A percentile compares a stretch with the other conserved stretches of the same genome.
Conservation (phyloP, 148 eudicot genomes). For the Linanthus parryae region DNA sequence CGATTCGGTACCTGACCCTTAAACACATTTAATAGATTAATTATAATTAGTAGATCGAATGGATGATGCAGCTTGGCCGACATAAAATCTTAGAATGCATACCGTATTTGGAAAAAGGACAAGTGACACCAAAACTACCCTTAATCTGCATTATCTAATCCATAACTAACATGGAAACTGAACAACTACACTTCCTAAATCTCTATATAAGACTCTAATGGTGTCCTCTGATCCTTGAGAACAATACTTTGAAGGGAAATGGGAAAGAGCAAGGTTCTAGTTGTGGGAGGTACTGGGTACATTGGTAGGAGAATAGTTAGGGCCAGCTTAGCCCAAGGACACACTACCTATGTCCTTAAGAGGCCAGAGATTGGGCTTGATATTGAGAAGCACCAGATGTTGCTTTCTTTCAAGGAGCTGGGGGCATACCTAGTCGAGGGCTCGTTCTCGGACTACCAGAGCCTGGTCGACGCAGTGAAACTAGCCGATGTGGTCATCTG, state of each 20-base stretch:
- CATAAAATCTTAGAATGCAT: too few relatives aligned
- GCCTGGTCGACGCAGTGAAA: constrained; percentile 73
- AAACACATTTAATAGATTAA: too few relatives aligned
- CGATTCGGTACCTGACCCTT: too few relatives aligned
- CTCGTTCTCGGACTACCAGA: constrained; percentile 57
- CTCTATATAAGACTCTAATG: too few relatives aligned
- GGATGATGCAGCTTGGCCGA: too few relatives aligned
- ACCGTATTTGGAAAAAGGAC: too few relatives aligned
- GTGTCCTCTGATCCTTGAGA: too few relatives aligned
- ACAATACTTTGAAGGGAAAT: constrained; percentile 6
- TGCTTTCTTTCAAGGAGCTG: constrained; percentile 28
- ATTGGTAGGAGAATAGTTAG: constrained; percentile 42
- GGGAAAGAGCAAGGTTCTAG: constrained; percentile 42
- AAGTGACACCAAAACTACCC: too few relatives aligned
- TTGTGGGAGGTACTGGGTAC: constrained; percentile 56
- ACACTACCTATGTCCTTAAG: constrained; percentile 33
- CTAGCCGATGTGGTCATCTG: constrained; percentile 69
- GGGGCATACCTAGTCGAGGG: constrained; percentile 32
- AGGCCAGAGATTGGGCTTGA: constrained; percentile 35
- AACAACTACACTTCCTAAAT: too few relatives aligned
- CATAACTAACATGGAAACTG: too few relatives aligned
- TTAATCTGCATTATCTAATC: too few relatives aligned
- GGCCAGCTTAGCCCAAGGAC: constrained; percentile 46
- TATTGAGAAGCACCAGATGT: constrained; percentile 35
- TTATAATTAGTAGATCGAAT: too few relatives aligned